phyloP scores from a whole-genome alignment of 2,329 filamentous ascomycete genomes.

The Fusarium veterinarium region DNA sequence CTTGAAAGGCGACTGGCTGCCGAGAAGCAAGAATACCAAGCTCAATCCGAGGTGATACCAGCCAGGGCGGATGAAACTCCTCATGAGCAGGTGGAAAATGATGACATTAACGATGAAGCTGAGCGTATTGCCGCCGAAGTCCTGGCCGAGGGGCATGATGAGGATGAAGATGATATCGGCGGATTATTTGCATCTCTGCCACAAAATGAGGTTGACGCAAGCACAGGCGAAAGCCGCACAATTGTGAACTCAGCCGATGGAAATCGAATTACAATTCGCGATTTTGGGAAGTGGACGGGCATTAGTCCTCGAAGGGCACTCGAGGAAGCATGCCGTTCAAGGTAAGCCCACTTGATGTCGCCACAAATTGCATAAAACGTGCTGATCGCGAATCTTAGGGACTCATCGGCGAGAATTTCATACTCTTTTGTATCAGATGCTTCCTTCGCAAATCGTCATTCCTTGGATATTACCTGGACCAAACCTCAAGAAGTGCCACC shows the following conservation, averaged over 20 bases:
- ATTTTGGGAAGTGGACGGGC: constrained; percentile 87
- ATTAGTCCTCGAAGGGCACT: constrained; percentile 79
- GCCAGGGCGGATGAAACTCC: constrained; percentile 39
- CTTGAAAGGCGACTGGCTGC: constrained; percentile 71
- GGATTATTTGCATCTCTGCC: constrained; percentile 70
- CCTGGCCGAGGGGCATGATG: constrained; percentile 61
- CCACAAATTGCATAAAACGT: neutral
- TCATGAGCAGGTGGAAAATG: constrained; percentile 50
- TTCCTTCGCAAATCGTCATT: constrained; percentile 80
- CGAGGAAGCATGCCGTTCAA: constrained; percentile 88
- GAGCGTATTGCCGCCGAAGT: constrained; percentile 69
- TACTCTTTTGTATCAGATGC: constrained; percentile 79
- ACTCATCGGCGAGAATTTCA: constrained; percentile 73
- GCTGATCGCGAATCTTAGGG: constrained; percentile 59
- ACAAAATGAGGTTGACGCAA: constrained; percentile 67
- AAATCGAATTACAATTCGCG: constrained; percentile 71
- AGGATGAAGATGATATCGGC: constrained; percentile 62
- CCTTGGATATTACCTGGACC: constrained; percentile 81
- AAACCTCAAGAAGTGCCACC: constrained; percentile 71
- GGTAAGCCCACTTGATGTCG: constrained; percentile 57
- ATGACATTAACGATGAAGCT: constrained; percentile 66
- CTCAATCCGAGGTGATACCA: constrained; percentile 35
- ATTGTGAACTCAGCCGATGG: constrained; percentile 65
- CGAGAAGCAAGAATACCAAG: constrained; percentile 53
- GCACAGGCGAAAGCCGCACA: constrained; percentile 68